Evolutionary conservation across 2,329 filamentous ascomycete genomes (phyloP), one percentile per base, ranked within the genome.

Genomic region (Pestalotiopsis sp.): DNA sequence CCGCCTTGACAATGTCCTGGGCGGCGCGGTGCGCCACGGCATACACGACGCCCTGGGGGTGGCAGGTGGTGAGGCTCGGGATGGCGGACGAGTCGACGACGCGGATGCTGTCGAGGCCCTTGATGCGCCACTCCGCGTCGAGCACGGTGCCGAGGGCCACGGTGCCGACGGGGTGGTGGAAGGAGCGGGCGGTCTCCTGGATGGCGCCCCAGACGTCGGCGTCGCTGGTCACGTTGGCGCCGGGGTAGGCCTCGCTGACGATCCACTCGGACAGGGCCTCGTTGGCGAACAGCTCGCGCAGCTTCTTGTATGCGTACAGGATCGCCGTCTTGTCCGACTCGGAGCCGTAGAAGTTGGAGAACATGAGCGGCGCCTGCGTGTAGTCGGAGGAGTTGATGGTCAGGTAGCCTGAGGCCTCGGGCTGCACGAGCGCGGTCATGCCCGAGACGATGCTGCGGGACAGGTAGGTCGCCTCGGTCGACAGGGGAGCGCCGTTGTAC

Each of bases 281-380:
- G 0, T 67, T 71, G n/a, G 64, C 62, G 64, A 71, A 66, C 58
- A 72, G 68, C 9, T 45, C 25, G 17, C 70, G 68, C 5, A 72
- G 23, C 17, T 66, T 64, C 67, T 70, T 68, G 57, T 72, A 73
- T 3, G 68, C 73, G 31, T 70, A 69, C 7, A 68, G 59, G 3
- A 71, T 68, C 25, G 69, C 62, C 6, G 73, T 71, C 31, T 60
- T 66, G 64, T 74, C 69, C 1, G 84, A 83, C 31, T 81, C 73
- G 0, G 86, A 76, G 68, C 87, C 85, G 20, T 80, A 85, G 73
- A 82, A 85, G 69, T 82, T 82, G 74, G 85, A 84, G 67, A 80
- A 75, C 69, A 88, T 87, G 13, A 83, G 74, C 0, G 87, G 87
- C 4, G 82, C 80, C 62, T 88, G 86, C 9, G 82, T 83, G 1